These are phyloP conservation scores for Phyllostachys edulis DNA, from an alignment of 176 grass and related monocot genomes.

Conservation along the genomic window DNA sequence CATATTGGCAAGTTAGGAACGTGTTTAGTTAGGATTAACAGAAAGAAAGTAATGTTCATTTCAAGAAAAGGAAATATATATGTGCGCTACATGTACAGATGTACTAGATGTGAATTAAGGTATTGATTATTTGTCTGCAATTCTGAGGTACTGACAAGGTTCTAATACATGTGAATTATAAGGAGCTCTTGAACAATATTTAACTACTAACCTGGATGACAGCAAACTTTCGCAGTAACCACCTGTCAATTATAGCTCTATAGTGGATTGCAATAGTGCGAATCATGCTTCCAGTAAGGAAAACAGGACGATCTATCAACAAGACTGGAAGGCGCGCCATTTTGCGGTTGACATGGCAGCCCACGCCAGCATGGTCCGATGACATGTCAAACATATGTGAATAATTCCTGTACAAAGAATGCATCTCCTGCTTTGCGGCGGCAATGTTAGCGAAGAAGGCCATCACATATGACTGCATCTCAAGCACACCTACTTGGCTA, in stretches of 20 bases:
- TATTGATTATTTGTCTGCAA: not conserved
- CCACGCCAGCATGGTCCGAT: conserved; percentile 8
- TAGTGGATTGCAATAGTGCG: conserved; percentile 25
- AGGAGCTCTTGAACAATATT: not conserved
- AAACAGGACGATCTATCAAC: conserved; percentile 21
- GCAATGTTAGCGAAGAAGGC: conserved; percentile 25
- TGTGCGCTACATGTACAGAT: not conserved
- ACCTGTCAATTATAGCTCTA: conserved; percentile 36
- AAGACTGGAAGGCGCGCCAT: conserved; percentile 7
- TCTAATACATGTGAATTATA: not conserved
- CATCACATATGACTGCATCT: conserved; percentile 34
- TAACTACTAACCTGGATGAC: conserved; percentile 34
- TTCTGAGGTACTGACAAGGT: not conserved
- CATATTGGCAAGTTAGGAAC: conserved; percentile 8
- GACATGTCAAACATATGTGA: conserved; percentile 9
- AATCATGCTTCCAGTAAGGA: conserved; percentile 27
- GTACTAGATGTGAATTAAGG: not conserved
- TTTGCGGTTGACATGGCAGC: not conserved
- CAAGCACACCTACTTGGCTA: not conserved
- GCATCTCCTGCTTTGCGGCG: conserved; percentile 19
- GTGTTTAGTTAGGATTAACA: not conserved
- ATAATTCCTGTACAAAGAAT: conserved; percentile 40
- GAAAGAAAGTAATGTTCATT: not conserved
- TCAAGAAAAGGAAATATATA: too few species aligned
- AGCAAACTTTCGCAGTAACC: conserved; percentile 28